Evolutionary conservation across 2,329 filamentous ascomycete species (phyloP).

Genomic region (Xylaria sp.): DNA sequence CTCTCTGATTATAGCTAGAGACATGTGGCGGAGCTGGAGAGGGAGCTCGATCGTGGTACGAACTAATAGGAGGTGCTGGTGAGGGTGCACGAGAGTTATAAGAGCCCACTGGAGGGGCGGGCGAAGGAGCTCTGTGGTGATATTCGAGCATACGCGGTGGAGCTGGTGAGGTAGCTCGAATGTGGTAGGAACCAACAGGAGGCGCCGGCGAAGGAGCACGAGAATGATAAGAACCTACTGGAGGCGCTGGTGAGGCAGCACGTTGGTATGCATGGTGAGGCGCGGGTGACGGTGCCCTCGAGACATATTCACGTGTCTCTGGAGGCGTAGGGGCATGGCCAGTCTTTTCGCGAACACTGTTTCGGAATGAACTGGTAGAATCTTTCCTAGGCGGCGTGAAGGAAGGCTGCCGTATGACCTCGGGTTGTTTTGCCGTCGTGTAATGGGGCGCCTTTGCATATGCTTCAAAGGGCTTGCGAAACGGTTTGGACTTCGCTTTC

Average conservation of each 20-base stretch:
- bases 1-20: conserved; percentile 49
- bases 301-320: conserved; percentile 40
- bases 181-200: conserved; percentile 43
- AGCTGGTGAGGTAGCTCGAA: conserved; percentile 50
- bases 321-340: conserved; percentile 41
- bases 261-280: conserved; percentile 50
- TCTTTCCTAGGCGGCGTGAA: conserved; percentile 54
- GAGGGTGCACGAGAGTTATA: conserved; percentile 50
- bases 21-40: conserved; percentile 53
- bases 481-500: conserved; percentile 70
- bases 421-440: conserved; percentile 70
- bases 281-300: conserved; percentile 52
- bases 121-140: conserved; percentile 50
- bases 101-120: conserved; percentile 46
- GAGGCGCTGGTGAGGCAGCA: conserved; percentile 51
- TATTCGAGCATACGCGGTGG: conserved; percentile 49
- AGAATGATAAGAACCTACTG: conserved; percentile 42
- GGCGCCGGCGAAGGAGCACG: conserved; percentile 53
- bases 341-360: conserved; percentile 39
- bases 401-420: conserved; percentile 61
- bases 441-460: conserved; percentile 75
- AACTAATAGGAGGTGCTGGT: conserved; percentile 49
- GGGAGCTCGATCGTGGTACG: conserved; percentile 47
- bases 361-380: conserved; percentile 55
- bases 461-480: conserved; percentile 74